Percentiles rank a stretch among this genome's conserved stretches.
Conservation (phyloP, 2,329 filamentous ascomycete genomes). For the Diplodia sapinea region DNA sequence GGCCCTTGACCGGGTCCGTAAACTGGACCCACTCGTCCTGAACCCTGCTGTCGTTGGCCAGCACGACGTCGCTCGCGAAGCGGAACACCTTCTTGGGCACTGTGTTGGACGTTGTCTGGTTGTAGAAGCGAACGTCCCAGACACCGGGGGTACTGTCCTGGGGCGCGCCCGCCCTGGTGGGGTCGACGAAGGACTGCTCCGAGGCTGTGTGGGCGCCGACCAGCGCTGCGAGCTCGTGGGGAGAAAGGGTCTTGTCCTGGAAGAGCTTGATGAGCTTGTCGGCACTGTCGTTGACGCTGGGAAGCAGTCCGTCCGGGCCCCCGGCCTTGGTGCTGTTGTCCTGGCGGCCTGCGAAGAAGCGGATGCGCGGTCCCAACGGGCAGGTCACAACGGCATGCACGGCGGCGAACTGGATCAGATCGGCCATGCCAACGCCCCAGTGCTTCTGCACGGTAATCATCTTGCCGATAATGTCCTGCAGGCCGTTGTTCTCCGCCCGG, state of each 20-base stretch:
- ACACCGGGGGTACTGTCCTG: constrained; percentile 58
- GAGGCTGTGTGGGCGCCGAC: constrained; percentile 61
- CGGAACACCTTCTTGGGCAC: constrained; percentile 44
- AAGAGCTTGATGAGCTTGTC: constrained; percentile 56
- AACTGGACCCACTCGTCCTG: constrained; percentile 44
- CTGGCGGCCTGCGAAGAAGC: constrained; percentile 57
- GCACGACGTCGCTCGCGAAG: constrained; percentile 45
- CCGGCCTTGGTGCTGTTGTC: constrained; percentile 48
- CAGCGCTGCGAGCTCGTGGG: constrained; percentile 59
- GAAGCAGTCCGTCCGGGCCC: constrained; percentile 54
- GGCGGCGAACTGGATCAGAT: constrained; percentile 60
- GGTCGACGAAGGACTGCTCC: constrained; percentile 55
- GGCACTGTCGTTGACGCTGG: constrained; percentile 50
- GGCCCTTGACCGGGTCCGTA: constrained; percentile 33
- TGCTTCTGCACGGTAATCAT: constrained; percentile 49
- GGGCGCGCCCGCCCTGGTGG: constrained; percentile 44
- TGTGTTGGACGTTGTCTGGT: constrained; percentile 39
- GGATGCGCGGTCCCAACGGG: constrained; percentile 59
- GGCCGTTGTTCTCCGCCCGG: constrained; percentile 53
- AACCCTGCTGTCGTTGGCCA: constrained; percentile 45
- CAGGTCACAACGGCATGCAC: constrained; percentile 45
- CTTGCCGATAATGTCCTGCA: constrained; percentile 50
- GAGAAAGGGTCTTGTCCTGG: constrained; percentile 57
- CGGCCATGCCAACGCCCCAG: constrained; percentile 58
- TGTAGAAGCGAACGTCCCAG: constrained; percentile 60